Evolutionary conservation across 208 protist genomes (phyloP).

Genomic region (Entamoeba invadens): DNA sequence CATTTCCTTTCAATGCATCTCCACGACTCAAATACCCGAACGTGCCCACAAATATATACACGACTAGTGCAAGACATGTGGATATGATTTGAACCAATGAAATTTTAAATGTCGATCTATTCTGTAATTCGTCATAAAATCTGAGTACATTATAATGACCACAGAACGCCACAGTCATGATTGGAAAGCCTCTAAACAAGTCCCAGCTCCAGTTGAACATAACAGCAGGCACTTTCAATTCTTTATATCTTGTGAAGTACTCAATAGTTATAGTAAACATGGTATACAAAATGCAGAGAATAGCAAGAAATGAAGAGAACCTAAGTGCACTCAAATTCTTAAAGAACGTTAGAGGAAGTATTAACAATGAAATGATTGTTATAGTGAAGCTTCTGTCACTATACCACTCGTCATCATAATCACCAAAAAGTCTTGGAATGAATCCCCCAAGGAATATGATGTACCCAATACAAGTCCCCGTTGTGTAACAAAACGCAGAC

Average conservation of each 20-base stretch:
- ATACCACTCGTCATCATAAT: not conserved
- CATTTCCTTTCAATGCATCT: not conserved
- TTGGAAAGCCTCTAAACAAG: not conserved
- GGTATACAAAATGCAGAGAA: not conserved
- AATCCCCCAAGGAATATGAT: not conserved
- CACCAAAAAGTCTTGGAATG: not conserved
- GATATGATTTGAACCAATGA: not conserved
- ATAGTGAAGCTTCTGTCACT: not conserved
- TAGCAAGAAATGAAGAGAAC: not conserved
- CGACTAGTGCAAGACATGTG: not conserved
- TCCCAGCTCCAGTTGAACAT: not conserved
- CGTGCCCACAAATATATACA: not conserved
- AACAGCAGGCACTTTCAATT: not conserved
- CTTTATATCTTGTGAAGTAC: not conserved
- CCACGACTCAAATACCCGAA: slow-evolving; percentile 14
- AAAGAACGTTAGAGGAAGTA: not conserved
- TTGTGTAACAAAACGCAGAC: not conserved
- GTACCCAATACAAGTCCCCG: not conserved
- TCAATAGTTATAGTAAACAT: not conserved
- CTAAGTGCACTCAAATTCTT: not conserved
- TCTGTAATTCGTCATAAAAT: not conserved
- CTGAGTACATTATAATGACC: slow-evolving; percentile 3
- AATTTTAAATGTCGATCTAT: not conserved
- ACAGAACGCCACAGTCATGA: slow-evolving; percentile 4
- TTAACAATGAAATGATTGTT: not conserved